These are phyloP conservation scores for Ophiocordyceps polyrhachis-furcata DNA, from an alignment of 2,329 filamentous ascomycete genomes.

Conservation along the genomic window DNA sequence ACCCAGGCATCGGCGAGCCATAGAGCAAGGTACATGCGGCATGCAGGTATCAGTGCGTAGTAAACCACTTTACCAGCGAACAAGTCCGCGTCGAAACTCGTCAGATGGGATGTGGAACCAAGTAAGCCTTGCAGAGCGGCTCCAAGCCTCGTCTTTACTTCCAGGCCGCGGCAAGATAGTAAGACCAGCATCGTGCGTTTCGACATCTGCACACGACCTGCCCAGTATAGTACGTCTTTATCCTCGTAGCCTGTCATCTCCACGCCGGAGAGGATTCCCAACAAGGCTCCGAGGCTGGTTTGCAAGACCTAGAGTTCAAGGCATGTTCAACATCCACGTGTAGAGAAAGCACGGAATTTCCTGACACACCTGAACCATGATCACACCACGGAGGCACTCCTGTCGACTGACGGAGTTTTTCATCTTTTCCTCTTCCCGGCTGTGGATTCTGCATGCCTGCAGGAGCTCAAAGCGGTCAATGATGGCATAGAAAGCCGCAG, in stretches of 20 bases:
- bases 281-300: neutral
- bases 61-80: neutral
- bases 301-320: neutral
- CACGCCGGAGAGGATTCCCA: neutral
- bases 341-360: neutral
- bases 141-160: neutral
- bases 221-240: neutral
- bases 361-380: neutral
- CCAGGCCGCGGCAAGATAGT: neutral
- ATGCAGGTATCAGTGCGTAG: neutral
- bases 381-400: neutral
- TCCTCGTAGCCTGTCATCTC: neutral
- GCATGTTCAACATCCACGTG: neutral
- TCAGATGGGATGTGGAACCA: neutral
- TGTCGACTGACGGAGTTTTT: neutral
- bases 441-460: neutral
- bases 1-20: conserved; percentile 1
- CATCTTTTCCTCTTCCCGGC: neutral
- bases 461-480: neutral
- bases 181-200: neutral
- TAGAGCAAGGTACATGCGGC: neutral
- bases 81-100: neutral
- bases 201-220: neutral
- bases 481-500: neutral
- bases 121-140: neutral